Percentiles rank a stretch among this genome's conserved stretches.
Evolutionary conservation across 768 basidiomycete species (phyloP).

Genomic region (Russula virescens): DNA sequence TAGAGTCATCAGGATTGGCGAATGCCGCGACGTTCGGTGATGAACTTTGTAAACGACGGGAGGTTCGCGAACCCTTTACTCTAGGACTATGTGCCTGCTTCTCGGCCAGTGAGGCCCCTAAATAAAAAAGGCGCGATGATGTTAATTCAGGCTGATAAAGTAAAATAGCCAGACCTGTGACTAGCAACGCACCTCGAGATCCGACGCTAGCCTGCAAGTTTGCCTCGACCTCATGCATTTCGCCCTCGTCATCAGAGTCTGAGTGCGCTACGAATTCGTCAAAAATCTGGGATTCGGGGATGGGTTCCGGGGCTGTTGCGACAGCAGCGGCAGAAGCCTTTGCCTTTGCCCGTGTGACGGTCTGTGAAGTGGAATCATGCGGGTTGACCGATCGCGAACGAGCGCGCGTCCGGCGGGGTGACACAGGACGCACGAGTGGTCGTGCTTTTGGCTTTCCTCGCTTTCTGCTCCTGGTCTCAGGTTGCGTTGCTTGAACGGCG

Average conservation of each 20-base stretch:
- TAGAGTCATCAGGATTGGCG: not conserved
- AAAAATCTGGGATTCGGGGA: not conserved
- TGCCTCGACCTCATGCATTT: slow-evolving; percentile 15
- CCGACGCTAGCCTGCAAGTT: not conserved
- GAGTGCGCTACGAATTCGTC: slow-evolving; percentile 13
- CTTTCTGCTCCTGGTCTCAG: not conserved
- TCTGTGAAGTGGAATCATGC: not conserved
- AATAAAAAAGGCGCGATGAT: not conserved
- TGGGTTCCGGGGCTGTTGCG: not conserved
- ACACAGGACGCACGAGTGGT: not conserved
- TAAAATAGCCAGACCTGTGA: not conserved
- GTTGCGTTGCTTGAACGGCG: not conserved
- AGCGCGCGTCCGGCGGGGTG: slow-evolving; percentile 4
- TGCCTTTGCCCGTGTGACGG: not conserved
- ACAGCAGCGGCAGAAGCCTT: not conserved
- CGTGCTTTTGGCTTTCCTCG: not conserved
- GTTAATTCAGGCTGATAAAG: not conserved
- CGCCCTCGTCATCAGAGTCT: slow-evolving; percentile 1
- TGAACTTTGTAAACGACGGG: not conserved
- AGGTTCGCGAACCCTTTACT: not conserved
- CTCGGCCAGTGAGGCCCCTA: not conserved
- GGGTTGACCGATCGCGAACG: not conserved
- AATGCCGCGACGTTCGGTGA: not conserved
- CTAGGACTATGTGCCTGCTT: not conserved
- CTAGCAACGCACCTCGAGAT: not conserved